Evolutionary conservation across 75 land plant species (phyloP).

Genomic region (Ceratopteris richardii): DNA sequence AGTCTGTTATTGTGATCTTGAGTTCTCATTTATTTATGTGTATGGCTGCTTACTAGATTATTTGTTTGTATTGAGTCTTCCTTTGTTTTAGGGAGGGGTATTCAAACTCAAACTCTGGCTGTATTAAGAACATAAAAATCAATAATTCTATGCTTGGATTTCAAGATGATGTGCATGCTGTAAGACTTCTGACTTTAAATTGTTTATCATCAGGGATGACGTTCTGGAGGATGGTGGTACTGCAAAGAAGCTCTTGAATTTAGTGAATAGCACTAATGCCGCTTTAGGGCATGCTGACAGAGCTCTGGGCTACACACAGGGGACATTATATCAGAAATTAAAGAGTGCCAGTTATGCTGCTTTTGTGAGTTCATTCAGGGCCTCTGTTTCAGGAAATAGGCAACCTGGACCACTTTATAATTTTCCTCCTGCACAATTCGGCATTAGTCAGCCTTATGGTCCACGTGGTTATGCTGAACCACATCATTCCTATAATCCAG

Average conservation of each 20-base stretch:
- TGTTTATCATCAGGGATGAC: conserved; percentile 15
- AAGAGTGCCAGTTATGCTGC: conserved; percentile 21
- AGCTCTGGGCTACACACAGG: conserved; percentile 2
- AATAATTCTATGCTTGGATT: too few relatives aligned
- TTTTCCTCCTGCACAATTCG: too few relatives aligned
- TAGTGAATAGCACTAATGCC: conserved; percentile 12
- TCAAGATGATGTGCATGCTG: too few relatives aligned
- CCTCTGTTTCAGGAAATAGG: neutral
- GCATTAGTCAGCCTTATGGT: too few relatives aligned
- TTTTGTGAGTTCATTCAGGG: neutral
- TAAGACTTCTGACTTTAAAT: neutral
- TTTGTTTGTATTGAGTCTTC: too few relatives aligned
- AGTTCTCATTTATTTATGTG: too few relatives aligned
- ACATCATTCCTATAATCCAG: conserved; percentile 1
- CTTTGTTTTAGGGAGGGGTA: too few relatives aligned
- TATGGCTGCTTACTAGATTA: too few relatives aligned
- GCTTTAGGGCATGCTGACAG: conserved; percentile 12
- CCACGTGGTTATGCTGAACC: neutral
- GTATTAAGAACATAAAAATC: too few relatives aligned
- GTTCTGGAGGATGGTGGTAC: conserved; percentile 29
- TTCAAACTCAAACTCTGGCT: too few relatives aligned
- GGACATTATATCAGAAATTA: conserved; percentile 7
- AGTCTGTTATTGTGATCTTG: too few relatives aligned
- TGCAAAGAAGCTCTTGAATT: conserved; percentile 13
- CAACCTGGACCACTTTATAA: conserved; percentile 1